phyloP scores from a whole-genome alignment of 768 basidiomycete species.

The Hebeloma cylindrosporum region DNA sequence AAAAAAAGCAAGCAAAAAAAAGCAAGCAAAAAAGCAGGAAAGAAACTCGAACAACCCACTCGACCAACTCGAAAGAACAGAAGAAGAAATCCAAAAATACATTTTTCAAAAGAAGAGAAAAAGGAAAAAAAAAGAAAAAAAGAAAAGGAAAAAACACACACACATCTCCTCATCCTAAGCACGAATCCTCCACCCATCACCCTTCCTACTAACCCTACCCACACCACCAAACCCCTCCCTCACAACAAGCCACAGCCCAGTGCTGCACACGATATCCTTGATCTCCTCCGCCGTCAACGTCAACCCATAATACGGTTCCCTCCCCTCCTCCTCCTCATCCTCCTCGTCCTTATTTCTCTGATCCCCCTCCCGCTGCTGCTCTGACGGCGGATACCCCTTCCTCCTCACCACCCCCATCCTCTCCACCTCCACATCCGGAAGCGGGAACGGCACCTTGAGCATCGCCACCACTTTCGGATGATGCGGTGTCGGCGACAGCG shows the following conservation, averaged over 20 bases:
- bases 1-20: too few species aligned
- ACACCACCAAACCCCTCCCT: slow-evolving; percentile 92
- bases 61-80: too few species aligned
- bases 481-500: slow-evolving; percentile 88
- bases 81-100: neutral
- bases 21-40: too few species aligned
- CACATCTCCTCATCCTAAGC: slow-evolving; percentile 36
- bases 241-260: slow-evolving; percentile 88
- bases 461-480: slow-evolving; percentile 94
- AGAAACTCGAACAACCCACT: too few species aligned
- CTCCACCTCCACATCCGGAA: slow-evolving; percentile 80
- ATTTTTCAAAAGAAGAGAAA: neutral
- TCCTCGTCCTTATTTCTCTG: slow-evolving; percentile 4
- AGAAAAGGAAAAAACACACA: neutral
- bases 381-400: slow-evolving; percentile 27
- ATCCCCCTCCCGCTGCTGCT: neutral
- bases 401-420: slow-evolving; percentile 53
- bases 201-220: slow-evolving; percentile 74
- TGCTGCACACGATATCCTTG: slow-evolving; percentile 88
- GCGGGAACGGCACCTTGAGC: slow-evolving; percentile 86
- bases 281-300: slow-evolving; percentile 86
- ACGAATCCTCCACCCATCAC: slow-evolving; percentile 76
- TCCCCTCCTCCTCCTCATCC: slow-evolving; percentile 8
- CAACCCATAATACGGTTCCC: slow-evolving; percentile 42
- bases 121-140: neutral